A percentile compares a stretch with the other conserved stretches of the same genome.
phyloP scores from a whole-genome alignment of 495 filamentous ascomycete species.

The Penicillium waksmanii region DNA sequence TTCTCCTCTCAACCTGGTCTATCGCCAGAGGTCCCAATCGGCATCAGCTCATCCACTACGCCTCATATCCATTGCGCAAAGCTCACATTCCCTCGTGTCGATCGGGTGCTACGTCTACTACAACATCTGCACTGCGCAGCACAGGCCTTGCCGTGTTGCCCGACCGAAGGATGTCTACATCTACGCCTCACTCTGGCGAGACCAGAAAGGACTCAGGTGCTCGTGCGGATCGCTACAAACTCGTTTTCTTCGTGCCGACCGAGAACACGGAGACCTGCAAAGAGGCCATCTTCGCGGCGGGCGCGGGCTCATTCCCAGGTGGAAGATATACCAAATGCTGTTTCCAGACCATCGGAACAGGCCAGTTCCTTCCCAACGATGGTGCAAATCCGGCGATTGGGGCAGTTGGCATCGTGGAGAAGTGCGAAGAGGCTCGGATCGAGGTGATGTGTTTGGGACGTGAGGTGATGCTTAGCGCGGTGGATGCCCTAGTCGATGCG shows the following conservation, averaged over 20 bases:
- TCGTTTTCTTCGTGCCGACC: constrained; percentile 52
- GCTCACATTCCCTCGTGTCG: neutral
- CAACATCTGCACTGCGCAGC: neutral
- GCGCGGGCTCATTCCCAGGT: constrained; percentile 48
- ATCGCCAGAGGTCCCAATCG: neutral
- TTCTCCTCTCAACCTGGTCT: neutral
- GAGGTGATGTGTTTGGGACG: constrained; percentile 58
- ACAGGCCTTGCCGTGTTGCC: neutral
- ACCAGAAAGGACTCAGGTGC: constrained; percentile 9
- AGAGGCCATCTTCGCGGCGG: constrained; percentile 49
- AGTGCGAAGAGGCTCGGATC: constrained; percentile 55
- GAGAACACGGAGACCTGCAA: constrained; percentile 46
- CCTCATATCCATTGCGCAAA: neutral
- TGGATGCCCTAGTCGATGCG: constrained; percentile 53
- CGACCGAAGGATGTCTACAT: neutral
- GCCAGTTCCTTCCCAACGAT: constrained; percentile 46
- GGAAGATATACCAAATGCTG: constrained; percentile 48
- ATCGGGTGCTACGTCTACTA: neutral
- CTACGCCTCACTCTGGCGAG: neutral
- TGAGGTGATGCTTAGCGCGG: constrained; percentile 48
- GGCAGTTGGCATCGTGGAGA: constrained; percentile 42
- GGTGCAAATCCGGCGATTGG: constrained; percentile 48
- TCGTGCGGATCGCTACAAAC: constrained; percentile 47
- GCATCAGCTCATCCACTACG: neutral
- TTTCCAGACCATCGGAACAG: constrained; percentile 44